A percentile compares a stretch with the other conserved stretches of the same genome.
Evolutionary conservation across 78 protist species (phyloP).

Genomic region (Isochrysis galbana): DNA sequence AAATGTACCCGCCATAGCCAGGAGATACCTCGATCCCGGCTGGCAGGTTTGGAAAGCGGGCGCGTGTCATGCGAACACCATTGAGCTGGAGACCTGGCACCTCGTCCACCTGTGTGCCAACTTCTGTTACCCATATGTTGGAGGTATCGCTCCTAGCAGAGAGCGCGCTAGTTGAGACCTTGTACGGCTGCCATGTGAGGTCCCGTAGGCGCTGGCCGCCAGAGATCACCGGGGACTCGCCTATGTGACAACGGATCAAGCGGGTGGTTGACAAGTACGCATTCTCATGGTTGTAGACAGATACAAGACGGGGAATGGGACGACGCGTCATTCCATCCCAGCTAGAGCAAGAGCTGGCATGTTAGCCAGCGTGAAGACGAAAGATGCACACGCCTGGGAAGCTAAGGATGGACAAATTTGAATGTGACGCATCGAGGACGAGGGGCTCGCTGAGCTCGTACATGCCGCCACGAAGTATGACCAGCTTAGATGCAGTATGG

Average conservation of each 20-base stretch:
- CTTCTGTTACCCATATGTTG: not conserved
- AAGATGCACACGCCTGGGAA: too few species aligned
- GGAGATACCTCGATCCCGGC: not conserved
- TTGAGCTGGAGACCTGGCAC: conserved; percentile 21
- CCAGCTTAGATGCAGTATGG: not conserved
- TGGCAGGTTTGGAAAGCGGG: conserved; percentile 38
- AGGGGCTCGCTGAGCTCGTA: too few species aligned
- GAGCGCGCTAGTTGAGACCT: not conserved
- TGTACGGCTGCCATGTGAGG: not conserved
- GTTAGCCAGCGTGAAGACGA: too few species aligned
- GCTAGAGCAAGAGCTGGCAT: too few species aligned
- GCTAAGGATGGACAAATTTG: too few species aligned
- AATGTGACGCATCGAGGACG: too few species aligned
- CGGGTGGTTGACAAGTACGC: not conserved
- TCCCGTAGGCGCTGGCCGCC: not conserved
- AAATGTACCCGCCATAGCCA: not conserved
- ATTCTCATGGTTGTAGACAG: not conserved
- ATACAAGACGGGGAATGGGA: too few species aligned
- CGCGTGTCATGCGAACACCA: conserved; percentile 21
- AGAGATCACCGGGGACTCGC: not conserved
- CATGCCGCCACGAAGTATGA: too few species aligned
- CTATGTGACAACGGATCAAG: not conserved
- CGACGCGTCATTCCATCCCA: too few species aligned
- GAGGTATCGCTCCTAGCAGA: not conserved
- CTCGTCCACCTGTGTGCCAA: not conserved